Conservation (phyloP, 2,329 filamentous ascomycete species). For the Talaromyces sp. region DNA sequence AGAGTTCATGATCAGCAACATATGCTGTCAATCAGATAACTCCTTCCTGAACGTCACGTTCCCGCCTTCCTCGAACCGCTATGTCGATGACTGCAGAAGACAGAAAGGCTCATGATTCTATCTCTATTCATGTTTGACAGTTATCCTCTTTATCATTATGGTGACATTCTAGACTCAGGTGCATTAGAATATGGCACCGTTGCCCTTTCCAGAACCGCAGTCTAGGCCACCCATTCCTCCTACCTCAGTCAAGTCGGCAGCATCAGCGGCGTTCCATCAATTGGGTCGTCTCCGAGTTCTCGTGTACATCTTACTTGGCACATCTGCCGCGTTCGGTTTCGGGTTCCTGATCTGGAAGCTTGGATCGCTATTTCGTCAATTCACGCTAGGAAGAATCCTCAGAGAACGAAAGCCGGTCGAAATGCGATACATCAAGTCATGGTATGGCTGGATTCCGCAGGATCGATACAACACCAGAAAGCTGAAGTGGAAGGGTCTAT, state of each 20-base stretch:
- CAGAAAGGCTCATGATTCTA: neutral
- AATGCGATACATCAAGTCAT: constrained; percentile 39
- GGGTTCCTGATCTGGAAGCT: constrained; percentile 40
- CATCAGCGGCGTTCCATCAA: constrained; percentile 6
- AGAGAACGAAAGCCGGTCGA: constrained; percentile 29
- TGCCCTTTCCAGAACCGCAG: neutral
- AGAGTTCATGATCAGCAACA: neutral
- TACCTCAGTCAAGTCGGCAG: constrained; percentile 17
- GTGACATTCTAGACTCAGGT: neutral
- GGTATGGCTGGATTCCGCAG: constrained; percentile 42
- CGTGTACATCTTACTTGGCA: constrained; percentile 34
- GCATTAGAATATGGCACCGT: constrained; percentile 13
- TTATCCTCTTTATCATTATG: constrained; percentile 17
- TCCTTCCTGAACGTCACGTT: neutral
- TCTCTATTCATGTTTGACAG: neutral
- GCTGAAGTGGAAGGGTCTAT: constrained; percentile 22
- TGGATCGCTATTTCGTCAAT: constrained; percentile 35
- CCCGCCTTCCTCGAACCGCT: neutral
- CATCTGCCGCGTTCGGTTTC: constrained; percentile 37
- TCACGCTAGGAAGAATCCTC: constrained; percentile 35
- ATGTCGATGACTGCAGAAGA: neutral
- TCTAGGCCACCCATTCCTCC: neutral
- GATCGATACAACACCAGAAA: constrained; percentile 33
- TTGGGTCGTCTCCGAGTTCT: constrained; percentile 32
- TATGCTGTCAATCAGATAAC: neutral